Conservation (phyloP, 176 grass and related monocot species). For the Oryza meyeriana region DNA sequence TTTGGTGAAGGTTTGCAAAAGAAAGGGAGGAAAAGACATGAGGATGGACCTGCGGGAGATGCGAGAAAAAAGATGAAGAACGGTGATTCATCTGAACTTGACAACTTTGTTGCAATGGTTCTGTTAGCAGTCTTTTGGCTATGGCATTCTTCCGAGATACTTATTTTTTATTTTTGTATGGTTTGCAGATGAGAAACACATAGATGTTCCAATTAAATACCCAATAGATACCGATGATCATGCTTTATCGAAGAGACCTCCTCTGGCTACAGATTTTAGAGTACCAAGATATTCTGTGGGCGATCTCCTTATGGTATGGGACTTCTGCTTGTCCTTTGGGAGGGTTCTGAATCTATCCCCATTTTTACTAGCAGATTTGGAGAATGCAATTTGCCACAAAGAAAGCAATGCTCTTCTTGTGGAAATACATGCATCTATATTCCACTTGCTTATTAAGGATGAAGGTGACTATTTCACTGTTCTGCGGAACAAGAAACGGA, state of each 20-base stretch:
- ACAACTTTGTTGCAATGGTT: not conserved
- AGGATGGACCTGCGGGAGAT: slow-evolving; percentile 45
- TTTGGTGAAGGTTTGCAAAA: slow-evolving; percentile 38
- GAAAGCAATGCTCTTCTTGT: slow-evolving; percentile 67
- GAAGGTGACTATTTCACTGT: slow-evolving; percentile 61
- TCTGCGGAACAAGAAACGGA: slow-evolving; percentile 50
- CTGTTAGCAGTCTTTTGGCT: not conserved
- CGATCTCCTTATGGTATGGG: slow-evolving; percentile 81
- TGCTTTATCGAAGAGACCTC: slow-evolving; percentile 53
- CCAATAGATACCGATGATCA: slow-evolving; percentile 75
- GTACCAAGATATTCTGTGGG: slow-evolving; percentile 72
- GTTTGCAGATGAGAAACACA: slow-evolving; percentile 20
- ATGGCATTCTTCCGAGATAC: not conserved
- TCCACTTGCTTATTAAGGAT: slow-evolving; percentile 72
- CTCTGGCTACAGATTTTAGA: slow-evolving; percentile 63
- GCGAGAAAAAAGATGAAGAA: slow-evolving; percentile 30
- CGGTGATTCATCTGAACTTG: slow-evolving; percentile 29
- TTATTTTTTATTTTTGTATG: slow-evolving; percentile 5
- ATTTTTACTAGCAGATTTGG: slow-evolving; percentile 71
- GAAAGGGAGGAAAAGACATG: slow-evolving; percentile 44
- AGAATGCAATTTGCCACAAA: slow-evolving; percentile 84
- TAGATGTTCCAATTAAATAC: slow-evolving; percentile 41
- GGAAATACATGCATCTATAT: slow-evolving; percentile 62
- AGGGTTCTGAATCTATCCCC: slow-evolving; percentile 60
- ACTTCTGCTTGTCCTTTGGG: slow-evolving; percentile 72